Percentiles rank a stretch among this genome's conserved stretches.
Evolutionary conservation across 2,329 filamentous ascomycete genomes (phyloP).

Genomic region (Leptographium wingfieldii): DNA sequence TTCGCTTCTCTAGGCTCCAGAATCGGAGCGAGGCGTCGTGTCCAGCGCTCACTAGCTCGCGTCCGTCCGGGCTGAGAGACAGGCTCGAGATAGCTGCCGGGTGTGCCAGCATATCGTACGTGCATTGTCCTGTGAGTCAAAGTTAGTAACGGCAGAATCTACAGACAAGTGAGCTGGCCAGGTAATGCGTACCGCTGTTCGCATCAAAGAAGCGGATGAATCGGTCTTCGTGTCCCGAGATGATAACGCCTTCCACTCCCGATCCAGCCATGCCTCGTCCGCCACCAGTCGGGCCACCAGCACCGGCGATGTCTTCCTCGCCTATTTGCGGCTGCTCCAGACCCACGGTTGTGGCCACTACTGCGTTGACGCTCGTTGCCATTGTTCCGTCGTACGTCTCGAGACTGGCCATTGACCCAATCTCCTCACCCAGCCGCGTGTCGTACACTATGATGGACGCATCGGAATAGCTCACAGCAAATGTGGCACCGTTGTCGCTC

Average conservation of each 20-base stretch:
- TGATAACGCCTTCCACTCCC: constrained; percentile 83
- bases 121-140: constrained; percentile 69
- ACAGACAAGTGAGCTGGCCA: neutral
- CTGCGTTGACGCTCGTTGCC: constrained; percentile 73
- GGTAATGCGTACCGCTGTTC: constrained; percentile 70
- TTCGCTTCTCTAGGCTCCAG: constrained; percentile 93
- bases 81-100: constrained; percentile 85
- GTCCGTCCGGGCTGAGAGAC: constrained; percentile 82
- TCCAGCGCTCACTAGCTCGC: constrained; percentile 87
- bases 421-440: constrained; percentile 79
- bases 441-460: constrained; percentile 86
- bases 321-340: constrained; percentile 62
- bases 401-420: constrained; percentile 82
- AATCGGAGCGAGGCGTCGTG: constrained; percentile 93
- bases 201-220: constrained; percentile 97
- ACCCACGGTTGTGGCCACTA: constrained; percentile 75
- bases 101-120: constrained; percentile 96
- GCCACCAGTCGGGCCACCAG: constrained; percentile 57
- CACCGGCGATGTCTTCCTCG: constrained; percentile 60
- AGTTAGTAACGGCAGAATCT: constrained; percentile 9
- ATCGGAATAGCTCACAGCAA: constrained; percentile 87
- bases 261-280: constrained; percentile 52
- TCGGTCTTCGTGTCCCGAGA: constrained; percentile 91
- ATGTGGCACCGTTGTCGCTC: constrained; percentile 69
- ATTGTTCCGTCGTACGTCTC: constrained; percentile 84